A percentile compares a stretch with the other conserved stretches of the same genome.
Evolutionary conservation across 768 basidiomycete species (phyloP).

Genomic region (Rubroboletus satanas): DNA sequence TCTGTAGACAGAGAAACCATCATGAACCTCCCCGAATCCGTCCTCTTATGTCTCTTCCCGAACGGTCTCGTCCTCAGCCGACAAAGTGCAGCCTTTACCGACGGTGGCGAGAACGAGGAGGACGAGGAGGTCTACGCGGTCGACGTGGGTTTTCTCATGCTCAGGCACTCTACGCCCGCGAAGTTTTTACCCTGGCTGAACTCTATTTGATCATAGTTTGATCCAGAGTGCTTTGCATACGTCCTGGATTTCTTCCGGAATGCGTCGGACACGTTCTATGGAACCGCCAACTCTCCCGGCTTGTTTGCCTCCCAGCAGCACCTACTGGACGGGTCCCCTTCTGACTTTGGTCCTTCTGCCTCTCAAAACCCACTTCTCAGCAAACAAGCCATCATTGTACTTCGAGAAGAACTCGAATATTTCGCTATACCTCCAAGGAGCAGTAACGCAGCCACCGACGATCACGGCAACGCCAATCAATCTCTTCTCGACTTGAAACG

Average conservation of each 20-base stretch:
- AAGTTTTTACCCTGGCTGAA: background rate
- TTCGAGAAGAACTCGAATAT: constrained; percentile 97
- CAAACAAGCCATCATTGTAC: constrained; percentile 98
- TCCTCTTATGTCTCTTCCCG: constrained; percentile 93
- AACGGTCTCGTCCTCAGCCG: constrained; percentile 93
- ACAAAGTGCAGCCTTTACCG: constrained; percentile 72
- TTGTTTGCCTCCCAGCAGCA: constrained; percentile 77
- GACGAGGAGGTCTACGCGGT: constrained; percentile 93
- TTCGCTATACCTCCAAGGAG: constrained; percentile 88
- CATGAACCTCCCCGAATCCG: constrained; percentile 97
- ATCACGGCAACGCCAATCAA: constrained; percentile 76
- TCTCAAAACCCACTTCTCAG: constrained; percentile 88
- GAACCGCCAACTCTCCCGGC: constrained; percentile 67
- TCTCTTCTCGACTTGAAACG: constrained; percentile 77
- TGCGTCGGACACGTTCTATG: constrained; percentile 91
- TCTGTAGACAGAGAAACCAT: constrained; percentile 95
- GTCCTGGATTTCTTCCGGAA: constrained; percentile 89
- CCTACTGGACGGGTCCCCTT: constrained; percentile 59
- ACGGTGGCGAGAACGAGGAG: constrained; percentile 70
- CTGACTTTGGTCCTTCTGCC: constrained; percentile 58
- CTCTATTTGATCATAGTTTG: constrained; percentile 60
- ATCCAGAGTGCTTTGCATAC: constrained; percentile 93
- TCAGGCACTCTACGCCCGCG: constrained; percentile 1
- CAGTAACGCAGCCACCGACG: constrained; percentile 61
- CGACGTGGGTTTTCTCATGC: constrained; percentile 64